Conservation (phyloP, 2,329 filamentous ascomycete genomes). For the Alternaria brassicicola region DNA sequence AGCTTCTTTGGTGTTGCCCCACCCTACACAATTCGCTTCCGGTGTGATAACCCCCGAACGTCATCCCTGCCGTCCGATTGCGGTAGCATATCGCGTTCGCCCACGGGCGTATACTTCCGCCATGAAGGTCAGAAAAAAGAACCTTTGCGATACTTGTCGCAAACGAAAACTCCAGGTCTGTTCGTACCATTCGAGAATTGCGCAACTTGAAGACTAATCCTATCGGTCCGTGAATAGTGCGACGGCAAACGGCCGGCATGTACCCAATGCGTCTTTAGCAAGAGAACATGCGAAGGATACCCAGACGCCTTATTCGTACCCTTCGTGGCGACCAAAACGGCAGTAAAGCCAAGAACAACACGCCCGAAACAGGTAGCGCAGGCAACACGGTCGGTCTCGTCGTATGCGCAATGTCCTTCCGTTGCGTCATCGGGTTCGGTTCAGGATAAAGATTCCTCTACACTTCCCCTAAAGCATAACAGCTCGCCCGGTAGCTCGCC, state of each 20-base stretch:
- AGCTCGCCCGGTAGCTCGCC: not conserved
- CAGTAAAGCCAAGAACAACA: not conserved
- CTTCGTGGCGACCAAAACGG: not conserved
- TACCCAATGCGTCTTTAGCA: not conserved
- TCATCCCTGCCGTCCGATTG: not conserved
- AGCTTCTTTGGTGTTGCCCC: not conserved
- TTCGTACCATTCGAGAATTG: too few species aligned
- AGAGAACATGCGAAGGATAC: not conserved
- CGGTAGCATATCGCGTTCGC: not conserved
- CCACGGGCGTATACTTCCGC: not conserved
- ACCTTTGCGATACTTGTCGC: not conserved
- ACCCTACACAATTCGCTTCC: not conserved
- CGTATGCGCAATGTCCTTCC: not conserved
- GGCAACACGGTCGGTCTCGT: not conserved
- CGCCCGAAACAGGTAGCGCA: not conserved
- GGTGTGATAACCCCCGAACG: not conserved
- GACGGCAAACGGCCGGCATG: not conserved
- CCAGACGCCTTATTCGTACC: not conserved
- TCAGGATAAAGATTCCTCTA: not conserved
- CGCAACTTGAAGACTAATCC: not conserved
- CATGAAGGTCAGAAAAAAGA: constrained; percentile 1
- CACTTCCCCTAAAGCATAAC: not conserved
- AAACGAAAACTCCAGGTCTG: not conserved
- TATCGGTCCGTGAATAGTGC: not conserved
- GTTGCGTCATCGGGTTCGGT: not conserved